Evolutionary conservation across 2,329 filamentous ascomycete genomes (phyloP).

Genomic region (Fusarium tricinctum): DNA sequence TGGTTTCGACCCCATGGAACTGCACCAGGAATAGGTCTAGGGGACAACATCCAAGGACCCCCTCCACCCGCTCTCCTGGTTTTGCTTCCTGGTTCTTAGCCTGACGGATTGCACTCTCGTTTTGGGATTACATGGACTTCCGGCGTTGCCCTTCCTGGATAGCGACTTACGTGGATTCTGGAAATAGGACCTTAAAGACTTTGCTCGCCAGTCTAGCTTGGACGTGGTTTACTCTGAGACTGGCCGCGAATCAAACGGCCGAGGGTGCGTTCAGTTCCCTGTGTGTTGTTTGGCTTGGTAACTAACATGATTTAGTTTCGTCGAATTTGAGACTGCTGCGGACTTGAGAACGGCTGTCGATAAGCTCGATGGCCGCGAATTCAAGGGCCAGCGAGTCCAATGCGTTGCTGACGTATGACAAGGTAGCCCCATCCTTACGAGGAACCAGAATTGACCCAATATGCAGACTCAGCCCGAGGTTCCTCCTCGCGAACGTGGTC

Average conservation of each 20-base stretch:
- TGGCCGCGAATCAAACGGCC: constrained; percentile 71
- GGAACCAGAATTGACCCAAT: constrained; percentile 42
- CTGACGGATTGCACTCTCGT: constrained; percentile 57
- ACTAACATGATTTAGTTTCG: constrained; percentile 74
- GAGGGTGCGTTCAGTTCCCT: constrained; percentile 75
- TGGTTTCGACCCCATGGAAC: constrained; percentile 49
- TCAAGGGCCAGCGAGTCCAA: constrained; percentile 88
- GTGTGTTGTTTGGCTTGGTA: not conserved
- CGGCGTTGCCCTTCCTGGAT: constrained; percentile 62
- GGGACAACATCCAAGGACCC: constrained; percentile 50
- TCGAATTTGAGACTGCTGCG: constrained; percentile 94
- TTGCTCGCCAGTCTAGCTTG: constrained; percentile 94
- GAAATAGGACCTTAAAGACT: constrained; percentile 99
- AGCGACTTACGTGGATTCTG: constrained; percentile 85
- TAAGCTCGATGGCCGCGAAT: constrained; percentile 92
- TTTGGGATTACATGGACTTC: constrained; percentile 55
- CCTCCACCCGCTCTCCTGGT: constrained; percentile 45
- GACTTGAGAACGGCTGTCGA: constrained; percentile 93
- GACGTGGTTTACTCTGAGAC: constrained; percentile 99
- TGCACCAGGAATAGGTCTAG: constrained; percentile 48
- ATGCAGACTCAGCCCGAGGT: constrained; percentile 84
- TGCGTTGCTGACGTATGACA: constrained; percentile 84
- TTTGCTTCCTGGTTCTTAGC: constrained; percentile 53
- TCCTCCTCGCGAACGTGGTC: constrained; percentile 75
- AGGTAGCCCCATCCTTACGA: constrained; percentile 12